Percentiles rank a stretch among this genome's conserved stretches.
phyloP scores from a whole-genome alignment of 768 basidiomycete species.

The Phlegmacium glaucopus region DNA sequence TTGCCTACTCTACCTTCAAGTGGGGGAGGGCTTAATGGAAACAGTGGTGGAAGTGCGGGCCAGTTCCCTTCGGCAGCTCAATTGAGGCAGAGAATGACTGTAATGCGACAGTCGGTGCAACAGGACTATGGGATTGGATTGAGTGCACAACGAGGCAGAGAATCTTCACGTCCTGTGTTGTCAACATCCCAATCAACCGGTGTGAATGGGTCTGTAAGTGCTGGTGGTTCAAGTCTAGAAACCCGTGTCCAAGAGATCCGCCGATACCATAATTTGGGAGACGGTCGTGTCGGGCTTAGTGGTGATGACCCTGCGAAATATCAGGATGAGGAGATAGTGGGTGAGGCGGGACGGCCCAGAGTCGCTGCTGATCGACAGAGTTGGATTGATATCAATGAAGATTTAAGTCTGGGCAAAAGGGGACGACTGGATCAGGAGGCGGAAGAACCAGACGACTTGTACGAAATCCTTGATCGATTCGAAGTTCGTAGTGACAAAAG shows the following conservation, averaged over 20 bases:
- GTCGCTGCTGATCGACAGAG: neutral
- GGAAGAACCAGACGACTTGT: conserved; percentile 26
- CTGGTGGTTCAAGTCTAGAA: conserved; percentile 18
- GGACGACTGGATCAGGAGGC: conserved; percentile 17
- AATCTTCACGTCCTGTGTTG: conserved; percentile 48
- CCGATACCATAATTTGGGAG: conserved; percentile 24
- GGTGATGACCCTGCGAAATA: conserved; percentile 1
- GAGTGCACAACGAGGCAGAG: conserved; percentile 38
- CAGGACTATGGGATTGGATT: neutral
- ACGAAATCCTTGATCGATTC: conserved; percentile 37
- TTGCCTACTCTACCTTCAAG: conserved; percentile 33
- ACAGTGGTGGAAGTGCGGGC: conserved; percentile 2
- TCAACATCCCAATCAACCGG: conserved; percentile 24
- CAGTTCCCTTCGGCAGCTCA: conserved; percentile 16
- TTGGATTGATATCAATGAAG: conserved; percentile 1
- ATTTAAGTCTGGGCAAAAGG: conserved; percentile 17
- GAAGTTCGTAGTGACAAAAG: conserved; percentile 19
- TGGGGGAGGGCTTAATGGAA: neutral
- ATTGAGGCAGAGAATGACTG: conserved; percentile 20
- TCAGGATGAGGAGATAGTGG: conserved; percentile 3
- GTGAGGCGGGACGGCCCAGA: conserved; percentile 3
- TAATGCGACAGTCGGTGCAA: conserved; percentile 1
- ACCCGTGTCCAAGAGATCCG: conserved; percentile 23
- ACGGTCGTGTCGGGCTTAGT: neutral
- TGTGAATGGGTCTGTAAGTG: conserved; percentile 4